Percentiles rank a stretch among this genome's conserved stretches.
Evolutionary conservation across 352 stramenopile genomes (phyloP).

Genomic region (Phytophthora rubi): DNA sequence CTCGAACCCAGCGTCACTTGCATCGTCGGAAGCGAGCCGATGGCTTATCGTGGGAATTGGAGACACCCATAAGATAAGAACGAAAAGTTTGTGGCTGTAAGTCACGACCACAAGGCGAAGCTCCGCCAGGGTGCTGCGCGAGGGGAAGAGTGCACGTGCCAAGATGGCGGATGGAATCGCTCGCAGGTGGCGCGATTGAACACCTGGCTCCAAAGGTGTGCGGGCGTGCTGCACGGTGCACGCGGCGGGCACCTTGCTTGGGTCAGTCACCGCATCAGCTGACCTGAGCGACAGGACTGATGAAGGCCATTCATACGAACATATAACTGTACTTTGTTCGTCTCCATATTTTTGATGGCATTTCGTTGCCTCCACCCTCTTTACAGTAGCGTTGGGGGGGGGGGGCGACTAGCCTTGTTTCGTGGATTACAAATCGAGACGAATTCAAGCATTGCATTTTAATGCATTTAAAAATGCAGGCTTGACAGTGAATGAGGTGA

Average conservation of each 20-base stretch:
- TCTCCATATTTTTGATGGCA: neutral
- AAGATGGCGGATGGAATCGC: slow-evolving; percentile 10
- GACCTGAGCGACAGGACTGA: slow-evolving; percentile 3
- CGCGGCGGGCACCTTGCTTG: no score
- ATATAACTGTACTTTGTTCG: neutral
- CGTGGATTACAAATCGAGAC: slow-evolving; percentile 18
- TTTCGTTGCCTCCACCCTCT: slow-evolving; percentile 3
- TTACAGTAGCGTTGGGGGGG: slow-evolving; percentile 10
- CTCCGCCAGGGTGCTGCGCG: neutral
- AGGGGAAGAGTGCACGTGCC: slow-evolving; percentile 11
- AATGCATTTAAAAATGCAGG: no score
- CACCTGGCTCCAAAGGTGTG: slow-evolving; percentile 19
- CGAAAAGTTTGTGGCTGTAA: slow-evolving; percentile 3
- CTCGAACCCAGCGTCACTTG: neutral
- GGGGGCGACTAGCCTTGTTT: neutral
- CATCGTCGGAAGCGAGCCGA: slow-evolving; percentile 18
- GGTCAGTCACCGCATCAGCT: slow-evolving; percentile 25
- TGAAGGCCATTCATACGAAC: no score
- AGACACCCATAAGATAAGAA: slow-evolving; percentile 1
- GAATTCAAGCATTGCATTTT: slow-evolving; percentile 13
- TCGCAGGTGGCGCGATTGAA: slow-evolving; percentile 7
- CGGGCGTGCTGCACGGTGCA: neutral
- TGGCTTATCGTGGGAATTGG: slow-evolving; percentile 10
- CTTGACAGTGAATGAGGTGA: neutral
- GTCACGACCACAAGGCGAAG: slow-evolving; percentile 8